Evolutionary conservation across 2,329 filamentous ascomycete species (phyloP).

Genomic region (Diaporthe sp.): DNA sequence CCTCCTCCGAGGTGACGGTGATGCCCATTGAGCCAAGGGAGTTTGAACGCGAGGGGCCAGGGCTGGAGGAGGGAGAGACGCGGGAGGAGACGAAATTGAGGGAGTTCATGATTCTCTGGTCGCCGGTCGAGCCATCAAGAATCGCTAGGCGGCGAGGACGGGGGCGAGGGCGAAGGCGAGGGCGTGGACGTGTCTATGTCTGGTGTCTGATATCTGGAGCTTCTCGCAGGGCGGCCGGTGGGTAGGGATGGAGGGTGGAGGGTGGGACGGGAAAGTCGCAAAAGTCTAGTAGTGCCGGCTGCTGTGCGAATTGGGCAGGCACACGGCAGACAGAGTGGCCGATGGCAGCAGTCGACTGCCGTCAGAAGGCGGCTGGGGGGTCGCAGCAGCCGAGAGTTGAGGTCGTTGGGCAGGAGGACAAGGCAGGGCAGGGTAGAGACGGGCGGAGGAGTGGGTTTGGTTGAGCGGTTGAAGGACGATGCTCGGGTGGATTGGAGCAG

Average conservation of each 20-base stretch:
- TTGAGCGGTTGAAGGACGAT: slow-evolving; percentile 10
- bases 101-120: slow-evolving; percentile 86
- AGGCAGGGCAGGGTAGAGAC: background rate
- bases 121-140: slow-evolving; percentile 66
- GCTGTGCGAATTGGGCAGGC: slow-evolving; percentile 14
- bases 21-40: slow-evolving; percentile 68
- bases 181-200: too few species aligned
- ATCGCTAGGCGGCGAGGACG: background rate
- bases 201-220: slow-evolving; percentile 20
- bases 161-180: background rate
- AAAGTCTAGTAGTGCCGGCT: slow-evolving; percentile 11
- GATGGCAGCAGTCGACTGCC: slow-evolving; percentile 28
- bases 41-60: slow-evolving; percentile 70
- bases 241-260: slow-evolving; percentile 23
- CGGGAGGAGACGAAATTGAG: slow-evolving; percentile 92
- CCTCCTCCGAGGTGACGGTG: slow-evolving; percentile 58
- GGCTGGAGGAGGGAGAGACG: slow-evolving; percentile 74
- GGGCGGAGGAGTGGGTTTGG: slow-evolving; percentile 8
- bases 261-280: slow-evolving; percentile 12
- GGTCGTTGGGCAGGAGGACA: slow-evolving; percentile 18
- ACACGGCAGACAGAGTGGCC: slow-evolving; percentile 19
- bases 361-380: slow-evolving; percentile 5
- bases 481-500: slow-evolving; percentile 26
- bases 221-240: slow-evolving; percentile 3
- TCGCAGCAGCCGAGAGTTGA: slow-evolving; percentile 19